Conservation (phyloP, 2,329 filamentous ascomycete species). For the Pochonia chlamydosporia region DNA sequence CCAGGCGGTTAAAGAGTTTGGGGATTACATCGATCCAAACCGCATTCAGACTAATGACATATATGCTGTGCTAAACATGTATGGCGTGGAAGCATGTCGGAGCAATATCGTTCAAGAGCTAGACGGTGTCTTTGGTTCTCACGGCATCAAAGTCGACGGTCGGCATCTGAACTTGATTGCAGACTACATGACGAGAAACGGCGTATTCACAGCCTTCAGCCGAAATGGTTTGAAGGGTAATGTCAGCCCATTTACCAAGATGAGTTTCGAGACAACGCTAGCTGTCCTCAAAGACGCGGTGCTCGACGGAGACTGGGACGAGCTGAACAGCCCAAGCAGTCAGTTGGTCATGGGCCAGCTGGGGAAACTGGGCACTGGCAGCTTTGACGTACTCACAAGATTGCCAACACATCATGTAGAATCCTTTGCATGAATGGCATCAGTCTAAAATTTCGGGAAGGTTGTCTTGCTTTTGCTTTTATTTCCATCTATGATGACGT, state of each 20-base stretch:
- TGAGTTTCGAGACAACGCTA: constrained; percentile 98
- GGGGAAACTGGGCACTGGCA: constrained; percentile 79
- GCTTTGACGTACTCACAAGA: constrained; percentile 77
- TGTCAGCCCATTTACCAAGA: constrained; percentile 91
- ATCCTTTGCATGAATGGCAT: too few relatives aligned
- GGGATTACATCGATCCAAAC: constrained; percentile 80
- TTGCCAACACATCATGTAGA: constrained; percentile 44
- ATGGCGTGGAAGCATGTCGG: constrained; percentile 91
- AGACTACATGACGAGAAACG: constrained; percentile 94
- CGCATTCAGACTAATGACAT: constrained; percentile 90
- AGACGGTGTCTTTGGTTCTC: constrained; percentile 75
- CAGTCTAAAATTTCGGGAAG: too few relatives aligned
- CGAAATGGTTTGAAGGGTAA: constrained; percentile 81
- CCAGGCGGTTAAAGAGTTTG: constrained; percentile 81
- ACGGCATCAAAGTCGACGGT: constrained; percentile 88
- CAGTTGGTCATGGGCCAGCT: constrained; percentile 83
- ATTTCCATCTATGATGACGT: too few relatives aligned
- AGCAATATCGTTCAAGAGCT: constrained; percentile 84
- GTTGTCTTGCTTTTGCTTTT: too few relatives aligned
- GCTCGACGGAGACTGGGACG: constrained; percentile 83
- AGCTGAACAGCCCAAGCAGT: constrained; percentile 77
- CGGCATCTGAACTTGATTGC: constrained; percentile 93
- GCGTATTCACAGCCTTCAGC: constrained; percentile 86
- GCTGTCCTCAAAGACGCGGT: constrained; percentile 91
- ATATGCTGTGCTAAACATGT: constrained; percentile 72